phyloP scores from a whole-genome alignment of 305 asterid species.

The Euphrasia arctica region DNA sequence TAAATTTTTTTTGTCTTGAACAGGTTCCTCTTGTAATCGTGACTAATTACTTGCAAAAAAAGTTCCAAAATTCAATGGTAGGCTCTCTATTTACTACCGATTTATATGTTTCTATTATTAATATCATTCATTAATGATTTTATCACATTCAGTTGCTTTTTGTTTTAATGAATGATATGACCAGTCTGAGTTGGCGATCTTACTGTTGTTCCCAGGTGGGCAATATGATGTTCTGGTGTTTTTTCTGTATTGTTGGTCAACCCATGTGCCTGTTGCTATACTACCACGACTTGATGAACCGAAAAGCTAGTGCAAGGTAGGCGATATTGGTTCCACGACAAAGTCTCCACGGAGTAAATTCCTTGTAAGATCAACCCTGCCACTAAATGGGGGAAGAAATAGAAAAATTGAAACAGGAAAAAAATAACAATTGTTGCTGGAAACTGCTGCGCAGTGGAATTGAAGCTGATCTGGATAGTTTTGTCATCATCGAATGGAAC shows the following conservation, averaged over 20 bases:
- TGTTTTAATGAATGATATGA: not conserved
- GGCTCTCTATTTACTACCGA: conserved; percentile 21
- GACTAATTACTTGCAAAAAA: conserved; percentile 82
- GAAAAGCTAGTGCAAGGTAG: conserved; percentile 55
- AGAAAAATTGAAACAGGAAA: not conserved
- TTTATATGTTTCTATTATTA: conserved; percentile 4
- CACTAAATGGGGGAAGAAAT: not conserved
- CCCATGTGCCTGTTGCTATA: conserved; percentile 89
- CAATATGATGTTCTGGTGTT: conserved; percentile 94
- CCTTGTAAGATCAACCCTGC: not conserved
- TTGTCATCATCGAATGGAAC: not conserved
- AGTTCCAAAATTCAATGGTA: conserved; percentile 91
- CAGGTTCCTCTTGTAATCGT: conserved; percentile 92
- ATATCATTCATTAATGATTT: not conserved
- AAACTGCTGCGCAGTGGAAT: no score
- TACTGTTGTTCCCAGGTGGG: conserved; percentile 63
- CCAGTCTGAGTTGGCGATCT: not conserved
- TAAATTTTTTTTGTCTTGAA: conserved; percentile 22
- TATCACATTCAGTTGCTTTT: not conserved
- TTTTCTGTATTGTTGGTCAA: conserved; percentile 87
- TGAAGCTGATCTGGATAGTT: conserved; percentile 11
- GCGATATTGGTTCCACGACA: conserved; percentile 3
- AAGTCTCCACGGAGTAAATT: not conserved
- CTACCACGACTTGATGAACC: conserved; percentile 93
- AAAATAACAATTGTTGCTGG: not conserved